phyloP scores from a whole-genome alignment of 345 rosid genomes.

The Acer campestre region DNA sequence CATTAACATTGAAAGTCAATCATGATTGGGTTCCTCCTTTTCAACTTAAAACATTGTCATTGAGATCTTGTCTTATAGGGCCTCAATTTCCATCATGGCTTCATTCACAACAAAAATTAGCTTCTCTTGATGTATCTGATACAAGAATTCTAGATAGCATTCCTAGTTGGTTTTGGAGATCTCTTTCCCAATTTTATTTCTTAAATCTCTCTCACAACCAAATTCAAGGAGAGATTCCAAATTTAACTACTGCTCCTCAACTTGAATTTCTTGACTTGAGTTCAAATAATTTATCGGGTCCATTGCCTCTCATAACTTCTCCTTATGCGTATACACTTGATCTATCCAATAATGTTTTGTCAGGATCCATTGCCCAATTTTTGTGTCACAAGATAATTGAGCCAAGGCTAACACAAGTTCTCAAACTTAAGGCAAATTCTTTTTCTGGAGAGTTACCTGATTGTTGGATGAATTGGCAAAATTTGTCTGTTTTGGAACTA shows the following conservation, averaged over 20 bases:
- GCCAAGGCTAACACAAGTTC: background rate
- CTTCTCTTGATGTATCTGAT: slow-evolving; percentile 25
- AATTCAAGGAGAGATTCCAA: slow-evolving; percentile 26
- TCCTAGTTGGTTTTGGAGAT: slow-evolving; percentile 34
- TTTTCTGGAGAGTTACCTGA: background rate
- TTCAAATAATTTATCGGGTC: slow-evolving; percentile 24
- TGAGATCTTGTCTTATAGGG: slow-evolving; percentile 26
- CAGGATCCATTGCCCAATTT: background rate
- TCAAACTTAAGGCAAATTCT: no score
- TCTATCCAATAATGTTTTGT: background rate
- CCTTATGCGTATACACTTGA: background rate
- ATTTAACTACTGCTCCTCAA: background rate
- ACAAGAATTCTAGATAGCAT: slow-evolving; percentile 27
- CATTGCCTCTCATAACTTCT: background rate
- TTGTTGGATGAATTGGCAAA: background rate
- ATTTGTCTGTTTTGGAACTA: background rate
- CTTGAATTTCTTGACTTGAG: slow-evolving; percentile 20
- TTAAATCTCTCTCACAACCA: slow-evolving; percentile 36
- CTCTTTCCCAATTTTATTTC: background rate
- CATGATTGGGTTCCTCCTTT: no score
- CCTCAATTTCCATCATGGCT: slow-evolving; percentile 36
- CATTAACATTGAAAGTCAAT: no score
- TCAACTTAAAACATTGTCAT: background rate
- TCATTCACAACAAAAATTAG: slow-evolving; percentile 3
- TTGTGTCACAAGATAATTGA: background rate